Base-by-base conservation (phyloP, 495 filamentous ascomycete genomes). In the Penicillium taxi region DNA sequence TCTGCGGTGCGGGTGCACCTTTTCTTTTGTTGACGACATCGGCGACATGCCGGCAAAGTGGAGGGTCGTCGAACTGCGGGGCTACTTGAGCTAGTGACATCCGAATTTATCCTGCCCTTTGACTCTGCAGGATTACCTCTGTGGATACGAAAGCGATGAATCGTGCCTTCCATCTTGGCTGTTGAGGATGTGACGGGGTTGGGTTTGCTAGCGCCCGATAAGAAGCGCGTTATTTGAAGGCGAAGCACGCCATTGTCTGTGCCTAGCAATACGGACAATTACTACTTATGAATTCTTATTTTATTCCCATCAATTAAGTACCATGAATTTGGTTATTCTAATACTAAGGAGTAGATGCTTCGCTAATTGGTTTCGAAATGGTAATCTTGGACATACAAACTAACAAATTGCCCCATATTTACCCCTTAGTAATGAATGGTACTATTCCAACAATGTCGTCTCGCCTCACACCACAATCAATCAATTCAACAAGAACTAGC, bases 11-110 rank as follows among this genome's bases (percentile, higher is more conserved):
- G 42, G 11, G 38, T 42, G 35, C 50, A 53, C 27, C 45, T 44
- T 23, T 53, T 53, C 39, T 53, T 53, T 7, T 50, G 38, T n/a
- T 38, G 40, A 7, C 47, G 46, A 33, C 50, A 54, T n/a, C 50
- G 32, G 22, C 42, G 41, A 26, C 50, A 54, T 12, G 47, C 50
- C 14, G 47, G 43, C 16, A 46, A 24, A 8, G 39, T 26, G 11
- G 44, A 32, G 20, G 32, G 9, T 2, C 39, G 44, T 8, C 39
- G 30, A 12, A 7, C 6, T 17, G 39, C 11, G 30, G 39, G 32
- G 32, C 31, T 21, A 21, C 7, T 9, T 9, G 25, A 12, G 21
- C 19, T 12, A 12, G 17, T 14, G 13, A 24, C 11, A 14, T 7
- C 16, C 15, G 34, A 7, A 17, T 23, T 15, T 22, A 17, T 22